These are phyloP conservation scores for Nemania serpens DNA, from an alignment of 2,329 filamentous ascomycete species.

Conservation along the genomic window DNA sequence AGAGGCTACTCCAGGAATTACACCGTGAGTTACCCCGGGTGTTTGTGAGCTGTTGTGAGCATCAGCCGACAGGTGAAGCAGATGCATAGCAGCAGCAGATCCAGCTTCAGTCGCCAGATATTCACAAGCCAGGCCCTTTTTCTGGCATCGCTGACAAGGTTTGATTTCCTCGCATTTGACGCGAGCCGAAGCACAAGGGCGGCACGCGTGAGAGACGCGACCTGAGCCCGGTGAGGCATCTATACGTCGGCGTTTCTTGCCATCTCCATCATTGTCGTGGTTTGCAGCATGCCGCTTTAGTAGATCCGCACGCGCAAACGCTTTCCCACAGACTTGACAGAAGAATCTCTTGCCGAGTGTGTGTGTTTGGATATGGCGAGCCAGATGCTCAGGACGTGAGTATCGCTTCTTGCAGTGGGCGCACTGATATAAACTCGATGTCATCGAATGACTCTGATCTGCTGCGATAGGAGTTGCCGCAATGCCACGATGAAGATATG, in stretches of 20 bases:
- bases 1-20: conserved; percentile 17
- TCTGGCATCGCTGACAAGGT: conserved; percentile 57
- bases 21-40: no score
- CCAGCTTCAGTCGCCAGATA: conserved; percentile 45
- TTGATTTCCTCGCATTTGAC: conserved; percentile 62
- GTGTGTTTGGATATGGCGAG: conserved; percentile 41
- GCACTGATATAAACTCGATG: conserved; percentile 52
- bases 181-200: conserved; percentile 55
- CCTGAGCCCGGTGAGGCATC: conserved; percentile 51
- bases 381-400: conserved; percentile 59
- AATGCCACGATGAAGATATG: conserved; percentile 1
- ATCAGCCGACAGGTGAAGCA: conserved; percentile 49
- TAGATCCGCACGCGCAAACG: conserved; percentile 58
- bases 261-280: conserved; percentile 52
- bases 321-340: conserved; percentile 54
- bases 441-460: conserved; percentile 31
- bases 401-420: conserved; percentile 57
- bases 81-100: conserved; percentile 49
- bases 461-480: conserved; percentile 17
- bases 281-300: conserved; percentile 58
- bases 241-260: conserved; percentile 54
- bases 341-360: conserved; percentile 36
- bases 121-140: conserved; percentile 53
- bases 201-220: conserved; percentile 59
- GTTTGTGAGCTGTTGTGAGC: conserved; percentile 35